phyloP scores from a whole-genome alignment of 73 alveolate genomes.

The Paramecium tetraurelia region DNA sequence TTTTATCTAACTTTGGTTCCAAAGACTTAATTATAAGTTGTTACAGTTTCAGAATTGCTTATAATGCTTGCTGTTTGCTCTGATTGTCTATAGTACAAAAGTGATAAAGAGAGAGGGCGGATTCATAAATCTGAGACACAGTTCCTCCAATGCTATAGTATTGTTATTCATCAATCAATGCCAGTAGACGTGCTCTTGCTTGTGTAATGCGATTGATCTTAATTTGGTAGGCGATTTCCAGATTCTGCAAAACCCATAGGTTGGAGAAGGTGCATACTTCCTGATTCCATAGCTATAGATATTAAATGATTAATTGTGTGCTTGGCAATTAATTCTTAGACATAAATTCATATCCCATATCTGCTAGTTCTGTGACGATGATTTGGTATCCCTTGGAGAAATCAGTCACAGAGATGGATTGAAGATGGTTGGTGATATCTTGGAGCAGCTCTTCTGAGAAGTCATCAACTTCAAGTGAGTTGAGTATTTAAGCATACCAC shows the following conservation, averaged over 20 bases:
- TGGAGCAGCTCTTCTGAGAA: background rate
- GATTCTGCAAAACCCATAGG: background rate
- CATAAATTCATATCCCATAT: constrained; percentile 27
- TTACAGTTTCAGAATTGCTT: constrained; percentile 29
- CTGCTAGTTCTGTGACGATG: background rate
- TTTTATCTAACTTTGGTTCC: background rate
- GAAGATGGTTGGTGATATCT: background rate
- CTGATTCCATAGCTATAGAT: constrained; percentile 20
- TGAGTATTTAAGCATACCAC: constrained; percentile 34
- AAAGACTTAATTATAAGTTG: background rate
- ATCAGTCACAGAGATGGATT: background rate
- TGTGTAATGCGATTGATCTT: background rate
- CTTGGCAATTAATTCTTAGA: background rate
- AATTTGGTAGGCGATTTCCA: background rate
- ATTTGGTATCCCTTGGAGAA: background rate
- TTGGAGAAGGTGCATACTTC: background rate
- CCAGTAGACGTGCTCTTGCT: background rate
- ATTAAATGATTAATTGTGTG: background rate
- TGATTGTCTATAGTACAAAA: background rate
- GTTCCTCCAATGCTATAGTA: constrained; percentile 37
- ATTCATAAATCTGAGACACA: background rate
- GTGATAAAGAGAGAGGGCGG: background rate
- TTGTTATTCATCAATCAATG: constrained; percentile 4
- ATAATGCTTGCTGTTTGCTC: background rate
- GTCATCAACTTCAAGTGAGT: constrained; percentile 29